Evolutionary conservation across 2,329 filamentous ascomycete genomes (phyloP).

Genomic region (Venturia carpophila): DNA sequence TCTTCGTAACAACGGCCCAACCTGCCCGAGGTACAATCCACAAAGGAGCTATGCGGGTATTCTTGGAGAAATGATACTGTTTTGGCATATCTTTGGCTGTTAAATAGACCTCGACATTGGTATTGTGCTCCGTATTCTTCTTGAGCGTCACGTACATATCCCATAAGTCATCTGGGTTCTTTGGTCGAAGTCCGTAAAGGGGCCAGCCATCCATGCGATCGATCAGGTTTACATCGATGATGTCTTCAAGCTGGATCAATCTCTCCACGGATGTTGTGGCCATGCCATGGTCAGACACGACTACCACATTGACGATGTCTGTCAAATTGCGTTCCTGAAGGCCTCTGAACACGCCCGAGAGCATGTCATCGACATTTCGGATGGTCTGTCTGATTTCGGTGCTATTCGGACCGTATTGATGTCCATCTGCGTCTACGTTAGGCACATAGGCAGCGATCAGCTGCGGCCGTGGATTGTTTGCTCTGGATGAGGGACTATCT

Average conservation of each 20-base stretch:
- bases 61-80: constrained; percentile 83
- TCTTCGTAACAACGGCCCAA: constrained; percentile 79
- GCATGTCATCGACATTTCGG: constrained; percentile 69
- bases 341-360: constrained; percentile 66
- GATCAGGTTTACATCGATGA: constrained; percentile 69
- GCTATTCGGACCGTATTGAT: constrained; percentile 86
- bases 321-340: constrained; percentile 78
- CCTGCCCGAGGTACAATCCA: constrained; percentile 92
- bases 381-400: constrained; percentile 82
- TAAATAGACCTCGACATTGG: constrained; percentile 79
- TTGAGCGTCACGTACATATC: constrained; percentile 53
- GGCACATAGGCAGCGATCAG: constrained; percentile 93
- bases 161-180: constrained; percentile 57
- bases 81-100: constrained; percentile 82
- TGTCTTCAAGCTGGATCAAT: constrained; percentile 80
- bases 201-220: constrained; percentile 92
- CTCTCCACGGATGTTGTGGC: constrained; percentile 77
- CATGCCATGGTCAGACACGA: constrained; percentile 99
- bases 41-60: constrained; percentile 81
- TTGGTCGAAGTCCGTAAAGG: constrained; percentile 77
- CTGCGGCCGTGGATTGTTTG: constrained; percentile 61
- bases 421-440: constrained; percentile 80
- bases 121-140: constrained; percentile 51
- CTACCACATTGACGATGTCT: constrained; percentile 79
- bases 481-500: constrained; percentile 47